phyloP scores from a whole-genome alignment of 306 rosid species.

The Pueraria montana region DNA sequence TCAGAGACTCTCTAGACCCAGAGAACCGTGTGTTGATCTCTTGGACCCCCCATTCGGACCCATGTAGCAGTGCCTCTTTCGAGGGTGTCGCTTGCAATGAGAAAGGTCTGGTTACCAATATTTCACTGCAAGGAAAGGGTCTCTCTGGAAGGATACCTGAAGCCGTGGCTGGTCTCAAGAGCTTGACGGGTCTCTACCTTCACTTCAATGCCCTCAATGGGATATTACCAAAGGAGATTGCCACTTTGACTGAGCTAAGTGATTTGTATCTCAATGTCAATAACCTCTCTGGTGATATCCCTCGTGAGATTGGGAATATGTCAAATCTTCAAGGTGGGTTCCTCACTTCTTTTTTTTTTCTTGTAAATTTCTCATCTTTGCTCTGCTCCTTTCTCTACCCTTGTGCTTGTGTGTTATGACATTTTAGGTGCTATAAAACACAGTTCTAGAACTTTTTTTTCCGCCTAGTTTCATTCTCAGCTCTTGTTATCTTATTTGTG shows the following conservation, averaged over 20 bases:
- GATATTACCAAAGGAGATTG: conserved; percentile 74
- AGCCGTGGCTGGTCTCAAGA: conserved; percentile 73
- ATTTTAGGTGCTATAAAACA: neutral
- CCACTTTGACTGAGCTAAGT: conserved; percentile 60
- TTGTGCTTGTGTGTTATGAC: conserved; percentile 12
- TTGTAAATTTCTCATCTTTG: conserved; percentile 4
- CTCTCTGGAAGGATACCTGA: conserved; percentile 77
- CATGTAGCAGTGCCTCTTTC: conserved; percentile 65
- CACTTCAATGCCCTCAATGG: conserved; percentile 85
- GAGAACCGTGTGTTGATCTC: conserved; percentile 65
- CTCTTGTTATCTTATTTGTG: neutral
- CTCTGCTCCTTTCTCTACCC: neutral
- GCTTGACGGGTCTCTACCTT: conserved; percentile 79
- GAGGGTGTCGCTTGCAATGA: conserved; percentile 90
- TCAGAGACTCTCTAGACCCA: conserved; percentile 83
- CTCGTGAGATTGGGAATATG: conserved; percentile 74
- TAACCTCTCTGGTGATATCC: conserved; percentile 73
- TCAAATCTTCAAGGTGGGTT: conserved; percentile 81
- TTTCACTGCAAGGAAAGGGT: conserved; percentile 87
- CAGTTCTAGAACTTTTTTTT: too few species aligned
- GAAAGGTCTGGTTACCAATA: conserved; percentile 66
- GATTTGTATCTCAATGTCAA: conserved; percentile 90
- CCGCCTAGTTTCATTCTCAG: neutral
- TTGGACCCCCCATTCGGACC: conserved; percentile 73
- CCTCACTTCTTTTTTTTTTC: neutral